phyloP scores from a whole-genome alignment of 352 stramenopile genomes.

The Globisporangium orthogonon region DNA sequence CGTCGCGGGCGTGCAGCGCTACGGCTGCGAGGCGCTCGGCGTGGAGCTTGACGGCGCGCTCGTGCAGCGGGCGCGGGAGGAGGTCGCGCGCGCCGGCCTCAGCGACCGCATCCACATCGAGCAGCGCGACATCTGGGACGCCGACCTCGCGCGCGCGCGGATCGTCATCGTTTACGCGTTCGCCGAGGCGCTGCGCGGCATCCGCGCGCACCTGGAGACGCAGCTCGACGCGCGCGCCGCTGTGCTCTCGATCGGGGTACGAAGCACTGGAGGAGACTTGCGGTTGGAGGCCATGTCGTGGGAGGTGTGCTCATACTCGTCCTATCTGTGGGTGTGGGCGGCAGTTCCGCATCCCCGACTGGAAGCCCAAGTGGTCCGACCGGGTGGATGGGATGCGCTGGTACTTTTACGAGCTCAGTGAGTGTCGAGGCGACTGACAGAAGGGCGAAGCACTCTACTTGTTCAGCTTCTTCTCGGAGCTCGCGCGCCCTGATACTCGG shows the following conservation, averaged over 20 bases:
- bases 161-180: slow-evolving; percentile 86
- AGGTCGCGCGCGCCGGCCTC: slow-evolving; percentile 20
- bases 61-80: slow-evolving; percentile 25
- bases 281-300: neutral
- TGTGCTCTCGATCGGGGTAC: slow-evolving; percentile 77
- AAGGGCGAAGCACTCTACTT: too few relatives aligned
- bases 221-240: slow-evolving; percentile 34
- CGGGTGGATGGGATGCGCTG: slow-evolving; percentile 47
- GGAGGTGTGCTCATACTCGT: neutral
- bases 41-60: slow-evolving; percentile 64
- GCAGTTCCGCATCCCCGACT: slow-evolving; percentile 74
- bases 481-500: neutral
- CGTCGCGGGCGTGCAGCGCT: slow-evolving; percentile 52
- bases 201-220: slow-evolving; percentile 37
- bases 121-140: slow-evolving; percentile 48
- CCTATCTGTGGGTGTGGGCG: neutral
- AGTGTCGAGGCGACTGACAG: slow-evolving; percentile 6
- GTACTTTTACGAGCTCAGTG: slow-evolving; percentile 68
- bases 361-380: slow-evolving; percentile 51
- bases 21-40: slow-evolving; percentile 52
- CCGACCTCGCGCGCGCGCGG: slow-evolving; percentile 37
- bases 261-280: neutral
- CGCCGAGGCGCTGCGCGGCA: slow-evolving; percentile 58
- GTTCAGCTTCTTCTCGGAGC: neutral
- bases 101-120: slow-evolving; percentile 38